These are phyloP conservation scores for Boletus smithii DNA, from an alignment of 1,284 basidiomycete species.

Conservation along the genomic window DNA sequence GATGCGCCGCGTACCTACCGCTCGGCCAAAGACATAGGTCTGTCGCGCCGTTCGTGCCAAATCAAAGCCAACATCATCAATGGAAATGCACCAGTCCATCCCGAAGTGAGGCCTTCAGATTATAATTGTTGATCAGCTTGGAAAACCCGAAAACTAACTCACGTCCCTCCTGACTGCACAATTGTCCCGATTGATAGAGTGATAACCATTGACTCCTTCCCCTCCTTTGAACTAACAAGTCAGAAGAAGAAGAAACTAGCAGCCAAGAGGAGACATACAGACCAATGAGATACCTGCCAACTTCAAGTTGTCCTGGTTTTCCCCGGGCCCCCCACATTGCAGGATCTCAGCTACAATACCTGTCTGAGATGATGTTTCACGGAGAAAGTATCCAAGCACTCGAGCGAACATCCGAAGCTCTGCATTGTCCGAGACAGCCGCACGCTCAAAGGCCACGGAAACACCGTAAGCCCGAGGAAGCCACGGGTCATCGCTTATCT, in stretches of 20 bases:
- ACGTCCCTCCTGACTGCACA: neutral
- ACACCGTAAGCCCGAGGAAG: neutral
- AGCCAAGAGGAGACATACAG: neutral
- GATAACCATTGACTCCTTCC: neutral
- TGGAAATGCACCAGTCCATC: neutral
- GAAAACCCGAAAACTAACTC: neutral
- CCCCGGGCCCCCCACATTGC: neutral
- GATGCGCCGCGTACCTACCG: too few species aligned
- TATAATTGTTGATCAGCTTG: neutral
- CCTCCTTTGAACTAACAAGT: too few species aligned
- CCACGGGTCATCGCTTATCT: neutral
- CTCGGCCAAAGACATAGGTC: too few species aligned
- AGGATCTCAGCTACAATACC: neutral
- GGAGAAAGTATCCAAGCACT: neutral
- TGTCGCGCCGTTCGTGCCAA: too few species aligned
- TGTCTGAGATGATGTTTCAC: neutral
- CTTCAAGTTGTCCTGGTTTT: neutral
- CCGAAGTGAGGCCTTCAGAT: neutral
- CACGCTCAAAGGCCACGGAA: neutral
- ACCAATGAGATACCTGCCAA: neutral
- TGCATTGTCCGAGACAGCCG: neutral
- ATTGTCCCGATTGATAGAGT: neutral
- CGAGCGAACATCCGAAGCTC: neutral
- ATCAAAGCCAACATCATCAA: neutral
- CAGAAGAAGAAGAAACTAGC: neutral